Base-by-base conservation (phyloP, 805 yeast genomes). In the Ogataea pilisensis region DNA sequence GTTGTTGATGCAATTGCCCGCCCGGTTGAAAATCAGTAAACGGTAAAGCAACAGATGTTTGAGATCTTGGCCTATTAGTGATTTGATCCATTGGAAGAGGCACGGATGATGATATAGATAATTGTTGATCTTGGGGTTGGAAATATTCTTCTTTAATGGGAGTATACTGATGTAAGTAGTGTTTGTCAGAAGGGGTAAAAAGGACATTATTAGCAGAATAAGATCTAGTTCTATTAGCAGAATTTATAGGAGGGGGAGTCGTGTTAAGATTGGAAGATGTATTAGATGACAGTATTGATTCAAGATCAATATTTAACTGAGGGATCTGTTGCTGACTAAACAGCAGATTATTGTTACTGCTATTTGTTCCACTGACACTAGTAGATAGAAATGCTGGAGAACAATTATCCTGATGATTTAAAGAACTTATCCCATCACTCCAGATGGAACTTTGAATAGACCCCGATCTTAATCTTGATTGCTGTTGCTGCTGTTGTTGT, bases 401-500 rank as follows among this genome's bases (percentile, higher is more conserved):
- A 28, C 43, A 43, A 24, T 34, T 37, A 17, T 48, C 50, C 26
- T 37, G 51, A 30, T 40, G 51, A 28, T 42, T 45, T 25, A 45
- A 17, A 8, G 48, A 32, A 13, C 46, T 39, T 19, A 42, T 49
- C 35, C 71, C 75, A 50, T 73, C 80, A 46, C 75, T 74, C 85
- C 85, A 80, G 39, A 80, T 78, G 30, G 82, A 75, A 47, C 74
- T 65, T 32, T 69, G 65, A 31, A 78, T 61, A 1, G 82, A 76
- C 4, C 81, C 78, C 1, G 83, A 77, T 39, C 85, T 69, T 47
- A 74, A 60, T 48, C 85, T 62, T 25, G 51, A 25, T 26, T 42
- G 48, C 5, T 44, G 32, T n/a, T 36, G 46, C 13, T 31, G 33
- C n/a, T 31, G 33, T 18, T 18, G 33, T 18, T 31, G 22, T 19